Conservation (phyloP, 2,329 filamentous ascomycete genomes). For the Fusarium palustre region DNA sequence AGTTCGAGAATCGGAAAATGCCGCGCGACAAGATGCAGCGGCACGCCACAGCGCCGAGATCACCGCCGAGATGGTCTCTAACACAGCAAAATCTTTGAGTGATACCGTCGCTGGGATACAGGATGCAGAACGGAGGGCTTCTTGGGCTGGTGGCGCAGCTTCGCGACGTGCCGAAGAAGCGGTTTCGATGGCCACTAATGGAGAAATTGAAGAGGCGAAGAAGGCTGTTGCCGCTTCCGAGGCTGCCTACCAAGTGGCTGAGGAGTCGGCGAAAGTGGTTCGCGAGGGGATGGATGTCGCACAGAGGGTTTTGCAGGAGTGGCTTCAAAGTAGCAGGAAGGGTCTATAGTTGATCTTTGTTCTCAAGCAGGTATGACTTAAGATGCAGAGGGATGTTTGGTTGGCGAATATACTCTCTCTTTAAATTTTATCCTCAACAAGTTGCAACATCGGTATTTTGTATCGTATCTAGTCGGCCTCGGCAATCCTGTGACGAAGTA, state of each 20-base stretch:
- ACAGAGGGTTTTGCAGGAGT: conserved; percentile 29
- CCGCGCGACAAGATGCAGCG: conserved; percentile 17
- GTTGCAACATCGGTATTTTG: no score
- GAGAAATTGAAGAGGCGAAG: conserved; percentile 15
- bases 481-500: neutral
- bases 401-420: neutral
- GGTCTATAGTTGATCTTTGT: conserved; percentile 4
- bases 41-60: conserved; percentile 6
- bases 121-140: conserved; percentile 17
- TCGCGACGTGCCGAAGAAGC: conserved; percentile 27
- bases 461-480: neutral
- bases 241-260: conserved; percentile 16
- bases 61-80: conserved; percentile 8
- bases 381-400: neutral
- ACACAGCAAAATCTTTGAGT: neutral
- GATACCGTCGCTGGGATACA: conserved; percentile 11
- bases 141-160: conserved; percentile 22
- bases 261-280: conserved; percentile 16
- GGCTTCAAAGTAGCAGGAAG: conserved; percentile 29
- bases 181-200: conserved; percentile 16
- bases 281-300: conserved; percentile 24
- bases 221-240: conserved; percentile 22
- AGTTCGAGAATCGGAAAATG: conserved; percentile 20
- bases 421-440: neutral
- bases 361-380: no score